Conservation (phyloP, 768 basidiomycete genomes). For the Daedaleopsis nitida region DNA sequence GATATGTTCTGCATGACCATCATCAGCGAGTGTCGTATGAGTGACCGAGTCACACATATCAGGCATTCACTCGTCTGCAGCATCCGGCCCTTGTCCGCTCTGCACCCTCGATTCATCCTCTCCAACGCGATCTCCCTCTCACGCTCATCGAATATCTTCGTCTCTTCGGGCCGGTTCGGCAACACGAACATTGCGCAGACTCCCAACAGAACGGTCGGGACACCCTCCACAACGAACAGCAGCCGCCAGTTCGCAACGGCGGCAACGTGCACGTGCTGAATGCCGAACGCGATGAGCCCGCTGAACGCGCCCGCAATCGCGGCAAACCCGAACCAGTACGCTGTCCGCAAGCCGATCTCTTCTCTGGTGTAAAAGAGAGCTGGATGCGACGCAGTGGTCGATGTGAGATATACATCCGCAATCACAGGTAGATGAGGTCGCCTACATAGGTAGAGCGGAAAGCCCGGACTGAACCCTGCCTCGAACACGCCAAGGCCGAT, state of each 20-base stretch:
- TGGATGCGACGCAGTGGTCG: conserved; percentile 25
- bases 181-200: conserved; percentile 56
- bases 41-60: neutral
- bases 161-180: conserved; percentile 74
- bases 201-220: conserved; percentile 67
- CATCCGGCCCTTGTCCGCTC: conserved; percentile 63
- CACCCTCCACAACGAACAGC: conserved; percentile 76
- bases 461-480: conserved; percentile 75
- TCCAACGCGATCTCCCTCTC: conserved; percentile 64
- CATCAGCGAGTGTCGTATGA: conserved; percentile 24
- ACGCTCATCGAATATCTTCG: conserved; percentile 51
- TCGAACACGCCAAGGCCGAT: conserved; percentile 76
- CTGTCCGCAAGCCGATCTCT: conserved; percentile 75
- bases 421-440: neutral
- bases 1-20: conserved; percentile 60
- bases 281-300: conserved; percentile 79
- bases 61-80: conserved; percentile 58
- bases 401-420: neutral
- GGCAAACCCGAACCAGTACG: conserved; percentile 84
- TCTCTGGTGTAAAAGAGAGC: conserved; percentile 77
- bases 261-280: conserved; percentile 56
- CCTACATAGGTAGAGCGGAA: conserved; percentile 79
- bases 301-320: conserved; percentile 85
- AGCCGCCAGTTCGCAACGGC: conserved; percentile 58
- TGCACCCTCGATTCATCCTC: conserved; percentile 66